These are phyloP conservation scores for Chalciporus sphaerocephalus DNA, from an alignment of 768 basidiomycete genomes.

Conservation along the genomic window DNA sequence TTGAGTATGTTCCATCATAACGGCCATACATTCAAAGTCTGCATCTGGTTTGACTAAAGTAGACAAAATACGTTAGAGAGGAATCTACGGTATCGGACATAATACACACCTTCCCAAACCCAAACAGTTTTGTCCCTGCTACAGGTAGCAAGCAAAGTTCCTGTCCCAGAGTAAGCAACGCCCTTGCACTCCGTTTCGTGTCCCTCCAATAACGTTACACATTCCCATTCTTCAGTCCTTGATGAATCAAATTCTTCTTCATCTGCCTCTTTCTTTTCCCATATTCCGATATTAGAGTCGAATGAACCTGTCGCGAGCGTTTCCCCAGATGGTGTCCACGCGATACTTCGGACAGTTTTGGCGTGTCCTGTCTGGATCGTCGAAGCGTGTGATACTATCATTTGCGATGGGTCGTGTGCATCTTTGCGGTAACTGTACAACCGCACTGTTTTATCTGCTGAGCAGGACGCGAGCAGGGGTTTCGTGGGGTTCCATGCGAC, in stretches of 20 bases:
- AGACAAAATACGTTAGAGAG: conserved; percentile 1
- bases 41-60: conserved; percentile 76
- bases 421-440: conserved; percentile 62
- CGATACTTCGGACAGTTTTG: conserved; percentile 80
- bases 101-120: conserved; percentile 88
- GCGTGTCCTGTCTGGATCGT: conserved; percentile 81
- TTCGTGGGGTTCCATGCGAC: conserved; percentile 84
- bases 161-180: conserved; percentile 76
- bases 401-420: conserved; percentile 23
- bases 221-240: conserved; percentile 73
- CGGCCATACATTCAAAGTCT: conserved; percentile 92
- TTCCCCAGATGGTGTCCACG: conserved; percentile 86
- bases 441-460: conserved; percentile 88
- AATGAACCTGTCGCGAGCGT: conserved; percentile 91
- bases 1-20: conserved; percentile 94
- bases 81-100: neutral
- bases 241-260: conserved; percentile 35
- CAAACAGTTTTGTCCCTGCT: conserved; percentile 97
- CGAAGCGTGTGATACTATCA: conserved; percentile 45
- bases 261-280: conserved; percentile 62
- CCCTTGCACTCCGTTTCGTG: conserved; percentile 97
- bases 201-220: conserved; percentile 80
- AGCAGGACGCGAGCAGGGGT: conserved; percentile 86
- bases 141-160: conserved; percentile 83
- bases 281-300: conserved; percentile 87